These are phyloP conservation scores for Phytophthora sp. DNA, from an alignment of 352 stramenopile species.

Conservation along the genomic window DNA sequence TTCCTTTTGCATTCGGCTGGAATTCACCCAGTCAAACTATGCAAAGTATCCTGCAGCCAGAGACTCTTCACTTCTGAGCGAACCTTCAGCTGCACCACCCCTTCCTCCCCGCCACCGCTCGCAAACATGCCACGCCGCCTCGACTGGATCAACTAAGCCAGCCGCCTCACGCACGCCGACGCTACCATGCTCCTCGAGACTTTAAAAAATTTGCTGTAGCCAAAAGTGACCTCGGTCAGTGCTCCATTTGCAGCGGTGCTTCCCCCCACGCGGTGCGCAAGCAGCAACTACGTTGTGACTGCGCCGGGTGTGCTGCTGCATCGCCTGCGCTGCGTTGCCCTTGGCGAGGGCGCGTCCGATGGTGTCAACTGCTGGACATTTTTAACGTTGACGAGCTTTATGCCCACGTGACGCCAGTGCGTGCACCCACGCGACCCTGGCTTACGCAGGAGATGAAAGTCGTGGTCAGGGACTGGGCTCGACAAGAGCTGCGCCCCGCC, in stretches of 20 bases:
- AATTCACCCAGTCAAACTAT: too few species aligned
- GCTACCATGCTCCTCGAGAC: slow-evolving; percentile 7
- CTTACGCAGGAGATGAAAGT: slow-evolving; percentile 6
- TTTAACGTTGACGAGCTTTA: not conserved
- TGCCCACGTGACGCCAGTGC: not conserved
- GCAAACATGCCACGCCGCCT: not conserved
- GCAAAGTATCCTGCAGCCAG: too few species aligned
- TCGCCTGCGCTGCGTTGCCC: not conserved
- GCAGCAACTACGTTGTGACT: not conserved
- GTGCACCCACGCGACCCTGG: not conserved
- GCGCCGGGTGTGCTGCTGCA: not conserved
- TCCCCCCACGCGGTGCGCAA: slow-evolving; percentile 7
- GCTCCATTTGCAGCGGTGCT: slow-evolving; percentile 2
- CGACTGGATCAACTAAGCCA: not conserved
- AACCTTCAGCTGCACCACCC: too few species aligned
- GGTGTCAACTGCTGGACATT: not conserved
- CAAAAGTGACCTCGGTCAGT: not conserved
- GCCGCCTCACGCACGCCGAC: not conserved
- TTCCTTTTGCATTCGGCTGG: too few species aligned
- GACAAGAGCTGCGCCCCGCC: not conserved
- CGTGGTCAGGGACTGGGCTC: not conserved
- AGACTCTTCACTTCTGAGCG: too few species aligned
- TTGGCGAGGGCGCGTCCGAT: slow-evolving; percentile 3
- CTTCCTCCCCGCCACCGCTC: not conserved
- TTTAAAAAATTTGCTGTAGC: slow-evolving; percentile 7